Evolutionary conservation across 352 stramenopile genomes (phyloP), one percentile per base, ranked within the genome.

Genomic region (Phytopythium helicoides): DNA sequence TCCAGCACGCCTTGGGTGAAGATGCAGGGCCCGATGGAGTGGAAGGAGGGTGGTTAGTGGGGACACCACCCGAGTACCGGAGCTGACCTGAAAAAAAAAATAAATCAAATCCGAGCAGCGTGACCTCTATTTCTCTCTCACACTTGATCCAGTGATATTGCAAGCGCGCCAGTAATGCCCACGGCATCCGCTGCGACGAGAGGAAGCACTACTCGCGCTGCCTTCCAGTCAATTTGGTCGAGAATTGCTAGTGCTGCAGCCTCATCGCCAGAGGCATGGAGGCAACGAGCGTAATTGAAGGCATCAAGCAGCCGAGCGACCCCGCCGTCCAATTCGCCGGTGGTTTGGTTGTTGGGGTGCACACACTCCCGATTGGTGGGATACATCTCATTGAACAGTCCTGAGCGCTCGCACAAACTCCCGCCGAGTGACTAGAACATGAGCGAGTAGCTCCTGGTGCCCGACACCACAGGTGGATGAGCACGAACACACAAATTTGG

Each of bases 401-500:
- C 56, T 34, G 42, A 59, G 54, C n/a, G 63, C 66, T 22, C 64
- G 63, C 28, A 66, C 51, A 22, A 67, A 62, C 7, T 57, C 47
- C 5, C 52, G 55, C 6, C 36, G 51, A 5, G 58, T 57, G 14
- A 76, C 60, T 34, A 68, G 50, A 21, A 81, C 46, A 31, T 87
- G 66, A n/a, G 62, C 66, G 9, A 84, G 48, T 19, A 85, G 61
- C 42, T 85, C 73, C 71, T 86, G 45, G 0, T 22, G 6, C 22
- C 33, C 18, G 15, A 47, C 47, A 44, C 0, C 42, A 28, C 33
- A 33, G 40, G n/a, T 23, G 28, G 2, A 19, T 38, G n/a, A 42
- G 35, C 6, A 6, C 14, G 15, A 8, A 0, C n/a, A n/a, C n/a
- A n/a, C n/a, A n/a, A n/a, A n/a, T n/a, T n/a, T n/a, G n/a, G n/a